Evolutionary conservation across 2,329 filamentous ascomycete genomes (phyloP).

Genomic region (Anthostomella pinea): DNA sequence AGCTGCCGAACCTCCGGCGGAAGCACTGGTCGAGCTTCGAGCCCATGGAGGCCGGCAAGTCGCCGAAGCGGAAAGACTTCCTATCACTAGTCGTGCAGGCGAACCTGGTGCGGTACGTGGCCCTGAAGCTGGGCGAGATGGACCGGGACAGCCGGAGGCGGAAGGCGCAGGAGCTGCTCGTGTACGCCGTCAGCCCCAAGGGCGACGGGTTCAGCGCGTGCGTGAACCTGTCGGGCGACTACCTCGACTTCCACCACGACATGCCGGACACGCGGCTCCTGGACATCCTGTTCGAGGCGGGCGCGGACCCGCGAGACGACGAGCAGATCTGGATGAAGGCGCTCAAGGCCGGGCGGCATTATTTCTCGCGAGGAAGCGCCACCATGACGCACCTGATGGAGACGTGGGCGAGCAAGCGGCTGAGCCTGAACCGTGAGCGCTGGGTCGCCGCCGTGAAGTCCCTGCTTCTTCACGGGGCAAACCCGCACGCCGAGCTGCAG

Average conservation of each 20-base stretch:
- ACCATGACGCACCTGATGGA: slow-evolving; percentile 32
- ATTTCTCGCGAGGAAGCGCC: slow-evolving; percentile 29
- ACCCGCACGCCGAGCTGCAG: slow-evolving; percentile 27
- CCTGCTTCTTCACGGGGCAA: slow-evolving; percentile 28
- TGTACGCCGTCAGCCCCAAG: slow-evolving; percentile 29
- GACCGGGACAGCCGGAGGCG: slow-evolving; percentile 15
- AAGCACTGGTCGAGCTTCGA: slow-evolving; percentile 32
- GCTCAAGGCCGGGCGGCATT: slow-evolving; percentile 28
- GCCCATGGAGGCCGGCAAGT: slow-evolving; percentile 33
- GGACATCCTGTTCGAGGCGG: slow-evolving; percentile 28
- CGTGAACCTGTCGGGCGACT: slow-evolving; percentile 31
- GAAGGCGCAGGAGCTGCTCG: slow-evolving; percentile 32
- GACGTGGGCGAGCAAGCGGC: slow-evolving; percentile 27
- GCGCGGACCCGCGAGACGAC: slow-evolving; percentile 23
- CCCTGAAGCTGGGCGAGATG: slow-evolving; percentile 20
- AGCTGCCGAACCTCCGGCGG: slow-evolving; percentile 24
- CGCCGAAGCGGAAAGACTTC: slow-evolving; percentile 32
- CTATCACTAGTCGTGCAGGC: slow-evolving; percentile 30
- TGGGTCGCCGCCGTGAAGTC: slow-evolving; percentile 32
- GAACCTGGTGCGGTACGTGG: slow-evolving; percentile 27
- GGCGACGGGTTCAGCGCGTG: slow-evolving; percentile 32
- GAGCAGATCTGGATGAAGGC: slow-evolving; percentile 26
- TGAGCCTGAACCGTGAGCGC: slow-evolving; percentile 30
- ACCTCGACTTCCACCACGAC: slow-evolving; percentile 33
- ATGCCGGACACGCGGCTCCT: slow-evolving; percentile 31